Percentiles rank a stretch among this genome's conserved stretches.
phyloP scores from a whole-genome alignment of 306 rosid species.

The Sphenostylis stenocarpa region DNA sequence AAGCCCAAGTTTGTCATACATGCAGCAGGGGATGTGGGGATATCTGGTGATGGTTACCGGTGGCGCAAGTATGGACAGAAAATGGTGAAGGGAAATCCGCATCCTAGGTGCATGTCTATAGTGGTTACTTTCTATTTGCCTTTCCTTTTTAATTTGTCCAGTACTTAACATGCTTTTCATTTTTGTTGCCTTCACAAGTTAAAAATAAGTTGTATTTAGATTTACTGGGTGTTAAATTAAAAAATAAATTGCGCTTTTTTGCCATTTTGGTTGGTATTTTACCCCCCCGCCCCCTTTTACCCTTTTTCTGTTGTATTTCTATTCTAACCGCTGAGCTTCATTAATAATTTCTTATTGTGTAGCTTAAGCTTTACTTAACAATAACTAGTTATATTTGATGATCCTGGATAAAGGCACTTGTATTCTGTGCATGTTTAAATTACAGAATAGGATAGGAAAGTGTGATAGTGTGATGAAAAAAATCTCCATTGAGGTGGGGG shows the following conservation, averaged over 20 bases:
- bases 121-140: not conserved
- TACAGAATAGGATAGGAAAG: no score
- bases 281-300: not conserved
- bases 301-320: not conserved
- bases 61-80: conserved; percentile 99
- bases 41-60: conserved; percentile 92
- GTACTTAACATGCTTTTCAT: conserved; percentile 15
- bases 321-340: not conserved
- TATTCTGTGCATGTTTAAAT: not conserved
- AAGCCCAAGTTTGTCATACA: conserved; percentile 82
- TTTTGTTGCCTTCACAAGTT: conserved; percentile 26
- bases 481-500: no score
- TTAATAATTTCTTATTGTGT: not conserved
- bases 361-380: not conserved
- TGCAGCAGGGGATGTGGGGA: conserved; percentile 91
- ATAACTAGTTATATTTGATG: conserved; percentile 10
- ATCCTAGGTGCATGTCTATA: conserved; percentile 69
- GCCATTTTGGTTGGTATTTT: not conserved
- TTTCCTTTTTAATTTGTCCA: not conserved
- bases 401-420: not conserved
- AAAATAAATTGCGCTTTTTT: not conserved
- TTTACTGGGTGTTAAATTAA: not conserved
- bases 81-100: conserved; percentile 95
- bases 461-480: no score
- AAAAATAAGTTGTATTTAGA: conserved; percentile 13